Conservation (phyloP, 257 asterid species). For the Forsythia suspensa region DNA sequence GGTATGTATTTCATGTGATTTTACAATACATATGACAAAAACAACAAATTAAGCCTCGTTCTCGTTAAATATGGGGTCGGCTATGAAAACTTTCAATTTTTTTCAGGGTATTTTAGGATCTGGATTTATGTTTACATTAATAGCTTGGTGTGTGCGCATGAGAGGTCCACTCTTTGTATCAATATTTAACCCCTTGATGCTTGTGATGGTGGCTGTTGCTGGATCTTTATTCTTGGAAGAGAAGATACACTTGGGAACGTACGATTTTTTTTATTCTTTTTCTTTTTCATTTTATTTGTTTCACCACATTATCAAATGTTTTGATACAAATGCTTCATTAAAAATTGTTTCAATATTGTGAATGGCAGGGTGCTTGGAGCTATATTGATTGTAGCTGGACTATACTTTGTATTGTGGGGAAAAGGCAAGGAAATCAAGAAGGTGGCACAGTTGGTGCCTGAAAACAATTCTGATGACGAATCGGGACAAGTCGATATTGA, state of each 20-base stretch:
- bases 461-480: not conserved
- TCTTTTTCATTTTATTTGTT: not conserved
- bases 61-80: too few species aligned
- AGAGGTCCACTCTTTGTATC: constrained; percentile 65
- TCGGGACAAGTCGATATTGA: constrained; percentile 9
- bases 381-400: constrained; percentile 39
- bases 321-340: not conserved
- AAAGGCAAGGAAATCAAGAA: constrained; percentile 42
- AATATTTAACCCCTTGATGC: constrained; percentile 48
- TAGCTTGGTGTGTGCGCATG: constrained; percentile 54
- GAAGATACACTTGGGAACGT: constrained; percentile 52
- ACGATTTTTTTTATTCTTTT: not conserved
- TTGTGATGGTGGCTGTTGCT: constrained; percentile 58
- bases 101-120: constrained; percentile 54
- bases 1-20: constrained; percentile 28
- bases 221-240: constrained; percentile 53
- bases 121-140: constrained; percentile 39
- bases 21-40: not conserved
- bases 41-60: not conserved
- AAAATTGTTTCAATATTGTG: not conserved
- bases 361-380: constrained; percentile 50
- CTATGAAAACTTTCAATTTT: not conserved
- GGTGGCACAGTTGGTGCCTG: constrained; percentile 35
- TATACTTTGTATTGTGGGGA: constrained; percentile 61
- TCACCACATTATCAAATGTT: too few species aligned